phyloP scores from a whole-genome alignment of 345 rosid species.

The Heritiera fomes region DNA sequence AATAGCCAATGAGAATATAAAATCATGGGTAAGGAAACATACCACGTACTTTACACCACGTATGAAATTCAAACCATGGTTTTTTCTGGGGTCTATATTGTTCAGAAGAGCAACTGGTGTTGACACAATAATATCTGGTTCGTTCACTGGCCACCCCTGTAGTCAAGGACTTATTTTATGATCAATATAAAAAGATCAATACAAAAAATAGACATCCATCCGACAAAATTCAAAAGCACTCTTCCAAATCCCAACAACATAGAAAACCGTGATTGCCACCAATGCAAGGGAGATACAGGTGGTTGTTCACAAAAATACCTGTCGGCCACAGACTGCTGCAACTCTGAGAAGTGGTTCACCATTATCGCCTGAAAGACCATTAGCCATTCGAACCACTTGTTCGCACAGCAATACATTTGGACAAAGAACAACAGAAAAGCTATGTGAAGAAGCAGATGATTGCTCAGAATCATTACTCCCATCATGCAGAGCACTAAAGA shows the following conservation, averaged over 20 bases:
- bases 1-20: slow-evolving; percentile 7
- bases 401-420: slow-evolving; percentile 90
- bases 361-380: slow-evolving; percentile 56
- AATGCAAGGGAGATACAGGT: background rate
- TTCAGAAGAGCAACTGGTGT: slow-evolving; percentile 92
- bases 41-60: slow-evolving; percentile 83
- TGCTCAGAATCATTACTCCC: slow-evolving; percentile 20
- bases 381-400: slow-evolving; percentile 90
- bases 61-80: slow-evolving; percentile 51
- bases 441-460: slow-evolving; percentile 20
- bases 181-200: background rate
- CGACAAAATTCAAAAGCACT: background rate
- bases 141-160: slow-evolving; percentile 90
- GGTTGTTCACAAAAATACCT: slow-evolving; percentile 45
- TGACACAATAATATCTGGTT: slow-evolving; percentile 76
- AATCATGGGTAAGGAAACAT: slow-evolving; percentile 24
- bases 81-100: slow-evolving; percentile 62
- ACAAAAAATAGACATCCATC: background rate
- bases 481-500: slow-evolving; percentile 29
- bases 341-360: slow-evolving; percentile 69
- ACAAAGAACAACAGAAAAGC: slow-evolving; percentile 71
- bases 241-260: background rate
- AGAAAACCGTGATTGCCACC: background rate
- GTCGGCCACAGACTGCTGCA: slow-evolving; percentile 71
- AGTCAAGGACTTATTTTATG: slow-evolving; percentile 25